These are phyloP conservation scores for Yamagishiella unicocca DNA, from an alignment of 139 green algal species.

Conservation along the genomic window DNA sequence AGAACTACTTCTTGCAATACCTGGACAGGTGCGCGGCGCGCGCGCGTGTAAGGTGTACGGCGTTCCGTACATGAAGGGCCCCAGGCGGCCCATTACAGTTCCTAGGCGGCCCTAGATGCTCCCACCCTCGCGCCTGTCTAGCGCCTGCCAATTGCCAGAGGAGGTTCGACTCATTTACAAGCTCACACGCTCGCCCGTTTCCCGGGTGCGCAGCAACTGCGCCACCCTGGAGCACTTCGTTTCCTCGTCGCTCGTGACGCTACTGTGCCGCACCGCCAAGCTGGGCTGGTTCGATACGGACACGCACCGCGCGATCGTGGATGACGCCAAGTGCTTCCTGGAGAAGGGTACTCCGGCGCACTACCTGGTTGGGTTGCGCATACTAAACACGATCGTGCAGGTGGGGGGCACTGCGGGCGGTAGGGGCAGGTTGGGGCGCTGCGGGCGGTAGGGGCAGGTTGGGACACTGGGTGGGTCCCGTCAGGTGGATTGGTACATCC, in stretches of 20 bases:
- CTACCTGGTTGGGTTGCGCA: conserved; percentile 93
- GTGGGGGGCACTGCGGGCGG: too few species aligned
- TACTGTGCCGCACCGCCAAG: conserved; percentile 96
- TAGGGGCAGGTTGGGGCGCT: too few species aligned
- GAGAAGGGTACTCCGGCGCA: conserved; percentile 64
- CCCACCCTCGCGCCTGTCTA: too few species aligned
- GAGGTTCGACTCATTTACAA: too few species aligned
- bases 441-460: too few species aligned
- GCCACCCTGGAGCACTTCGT: conserved; percentile 87
- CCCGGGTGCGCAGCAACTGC: conserved; percentile 71
- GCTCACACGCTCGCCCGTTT: not conserved
- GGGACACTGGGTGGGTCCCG: too few species aligned
- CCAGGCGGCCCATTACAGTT: too few species aligned
- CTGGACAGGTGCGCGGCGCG: conserved; percentile 70
- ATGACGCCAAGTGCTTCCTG: conserved; percentile 82
- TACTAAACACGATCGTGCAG: conserved; percentile 90
- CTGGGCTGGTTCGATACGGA: conserved; percentile 97
- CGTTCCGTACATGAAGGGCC: too few species aligned
- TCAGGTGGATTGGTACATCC: too few species aligned
- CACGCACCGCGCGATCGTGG: conserved; percentile 83
- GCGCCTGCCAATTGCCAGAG: too few species aligned
- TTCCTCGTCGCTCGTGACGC: conserved; percentile 73
- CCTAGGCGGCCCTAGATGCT: too few species aligned
- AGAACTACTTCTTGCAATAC: conserved; percentile 90
- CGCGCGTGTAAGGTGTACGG: not conserved